phyloP scores from a whole-genome alignment of 78 protist genomes.

The Diacronema lutheri region DNA sequence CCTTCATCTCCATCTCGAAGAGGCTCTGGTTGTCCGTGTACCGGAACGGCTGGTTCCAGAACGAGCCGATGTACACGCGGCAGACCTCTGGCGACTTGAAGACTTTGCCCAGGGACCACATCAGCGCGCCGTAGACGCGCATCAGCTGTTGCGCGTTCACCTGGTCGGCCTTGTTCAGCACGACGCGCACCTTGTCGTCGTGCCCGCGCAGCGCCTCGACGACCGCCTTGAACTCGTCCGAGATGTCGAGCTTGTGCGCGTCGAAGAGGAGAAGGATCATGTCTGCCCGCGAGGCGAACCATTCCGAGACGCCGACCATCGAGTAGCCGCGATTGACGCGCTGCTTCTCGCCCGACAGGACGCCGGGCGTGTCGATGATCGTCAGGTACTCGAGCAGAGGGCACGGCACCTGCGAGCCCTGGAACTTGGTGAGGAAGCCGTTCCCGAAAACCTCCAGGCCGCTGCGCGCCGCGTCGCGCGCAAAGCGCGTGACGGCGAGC shows the following conservation, averaged over 20 bases:
- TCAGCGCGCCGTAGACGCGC: conserved; percentile 85
- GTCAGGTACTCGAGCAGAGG: conserved; percentile 19
- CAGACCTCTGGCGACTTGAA: conserved; percentile 72
- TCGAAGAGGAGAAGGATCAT: conserved; percentile 83
- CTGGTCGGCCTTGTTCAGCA: conserved; percentile 84
- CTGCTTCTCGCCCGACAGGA: conserved; percentile 80
- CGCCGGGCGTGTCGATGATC: conserved; percentile 89
- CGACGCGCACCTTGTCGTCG: conserved; percentile 85
- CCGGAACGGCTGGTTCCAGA: conserved; percentile 78
- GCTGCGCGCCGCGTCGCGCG: no score
- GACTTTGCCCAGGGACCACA: conserved; percentile 73
- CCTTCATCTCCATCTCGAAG: conserved; percentile 47
- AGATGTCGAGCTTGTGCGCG: conserved; percentile 87
- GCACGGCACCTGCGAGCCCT: conserved; percentile 1
- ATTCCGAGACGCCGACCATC: conserved; percentile 34
- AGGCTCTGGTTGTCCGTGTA: conserved; percentile 54
- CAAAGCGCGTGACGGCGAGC: no score
- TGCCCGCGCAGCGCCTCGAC: conserved; percentile 66
- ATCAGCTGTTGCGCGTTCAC: conserved; percentile 75
- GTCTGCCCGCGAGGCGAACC: conserved; percentile 86
- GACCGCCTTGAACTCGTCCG: conserved; percentile 63
- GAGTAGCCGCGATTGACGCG: conserved; percentile 57
- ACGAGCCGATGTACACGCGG: conserved; percentile 83
- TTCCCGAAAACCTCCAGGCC: conserved; percentile 75
- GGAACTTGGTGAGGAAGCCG: conserved; percentile 52